These are phyloP conservation scores for Penicillium sp. DNA, from an alignment of 2,329 filamentous ascomycete genomes.

Conservation along the genomic window DNA sequence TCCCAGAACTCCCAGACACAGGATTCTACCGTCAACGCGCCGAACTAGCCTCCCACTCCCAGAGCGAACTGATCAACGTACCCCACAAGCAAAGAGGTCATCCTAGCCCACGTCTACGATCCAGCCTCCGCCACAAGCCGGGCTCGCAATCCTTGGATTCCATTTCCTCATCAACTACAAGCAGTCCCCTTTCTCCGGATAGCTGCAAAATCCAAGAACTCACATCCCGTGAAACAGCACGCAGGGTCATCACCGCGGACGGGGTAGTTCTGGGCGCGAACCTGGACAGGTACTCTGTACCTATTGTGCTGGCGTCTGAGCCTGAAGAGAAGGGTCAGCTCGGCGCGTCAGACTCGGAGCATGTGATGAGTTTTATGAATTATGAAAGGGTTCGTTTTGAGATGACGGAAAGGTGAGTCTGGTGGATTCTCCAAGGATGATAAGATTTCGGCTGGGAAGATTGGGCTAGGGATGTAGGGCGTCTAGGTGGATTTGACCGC, in stretches of 20 bases:
- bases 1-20: slow-evolving; percentile 30
- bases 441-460: too few relatives aligned
- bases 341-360: slow-evolving; percentile 1
- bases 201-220: background rate
- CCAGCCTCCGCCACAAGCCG: background rate
- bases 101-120: too few relatives aligned
- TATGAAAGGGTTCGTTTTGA: slow-evolving; percentile 11
- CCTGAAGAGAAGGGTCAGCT: background rate
- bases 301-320: background rate
- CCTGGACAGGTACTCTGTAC: slow-evolving; percentile 17
- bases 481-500: too few relatives aligned
- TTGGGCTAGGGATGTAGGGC: too few relatives aligned
- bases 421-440: background rate
- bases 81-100: slow-evolving; percentile 12
- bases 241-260: slow-evolving; percentile 25
- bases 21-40: slow-evolving; percentile 26
- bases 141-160: background rate
- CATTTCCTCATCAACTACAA: background rate
- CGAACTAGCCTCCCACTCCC: slow-evolving; percentile 24
- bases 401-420: background rate
- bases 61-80: slow-evolving; percentile 32
- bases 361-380: slow-evolving; percentile 32
- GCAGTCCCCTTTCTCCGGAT: background rate
- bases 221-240: background rate
- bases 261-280: slow-evolving; percentile 29